phyloP scores from a whole-genome alignment of 495 filamentous ascomycete species.

The Penicillium ucsense region DNA sequence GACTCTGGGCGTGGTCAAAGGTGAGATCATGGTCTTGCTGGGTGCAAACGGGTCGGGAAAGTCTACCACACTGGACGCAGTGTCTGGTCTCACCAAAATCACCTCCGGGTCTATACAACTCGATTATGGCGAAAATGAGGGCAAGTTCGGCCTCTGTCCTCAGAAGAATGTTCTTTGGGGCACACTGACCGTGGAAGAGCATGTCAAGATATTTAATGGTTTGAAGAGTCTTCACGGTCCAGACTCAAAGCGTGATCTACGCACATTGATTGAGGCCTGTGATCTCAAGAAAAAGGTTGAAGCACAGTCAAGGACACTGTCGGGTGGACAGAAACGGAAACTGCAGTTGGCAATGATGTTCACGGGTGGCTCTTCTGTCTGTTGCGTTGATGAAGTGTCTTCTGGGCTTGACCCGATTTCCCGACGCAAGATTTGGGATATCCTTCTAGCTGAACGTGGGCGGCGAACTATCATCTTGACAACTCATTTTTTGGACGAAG shows the following conservation, averaged over 20 bases:
- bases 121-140: slow-evolving; percentile 43
- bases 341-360: slow-evolving; percentile 93
- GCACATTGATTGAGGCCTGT: slow-evolving; percentile 50
- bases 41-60: slow-evolving; percentile 86
- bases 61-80: slow-evolving; percentile 75
- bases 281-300: slow-evolving; percentile 62
- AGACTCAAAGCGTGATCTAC: slow-evolving; percentile 44
- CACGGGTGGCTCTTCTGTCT: slow-evolving; percentile 72
- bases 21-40: slow-evolving; percentile 72
- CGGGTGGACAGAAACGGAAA: slow-evolving; percentile 83
- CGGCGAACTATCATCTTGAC: slow-evolving; percentile 71
- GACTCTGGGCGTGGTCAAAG: slow-evolving; percentile 53
- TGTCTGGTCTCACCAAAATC: slow-evolving; percentile 66
- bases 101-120: slow-evolving; percentile 63
- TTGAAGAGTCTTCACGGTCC: slow-evolving; percentile 52
- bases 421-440: slow-evolving; percentile 82
- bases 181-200: slow-evolving; percentile 69
- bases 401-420: slow-evolving; percentile 74
- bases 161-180: slow-evolving; percentile 90
- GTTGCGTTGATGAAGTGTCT: slow-evolving; percentile 82
- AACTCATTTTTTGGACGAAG: slow-evolving; percentile 77
- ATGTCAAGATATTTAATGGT: slow-evolving; percentile 66
- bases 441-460: slow-evolving; percentile 70
- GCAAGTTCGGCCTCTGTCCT: slow-evolving; percentile 77
- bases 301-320: slow-evolving; percentile 58